Conservation (phyloP, 2,329 filamentous ascomycete genomes). For the Tolypocladium ovalisporum region DNA sequence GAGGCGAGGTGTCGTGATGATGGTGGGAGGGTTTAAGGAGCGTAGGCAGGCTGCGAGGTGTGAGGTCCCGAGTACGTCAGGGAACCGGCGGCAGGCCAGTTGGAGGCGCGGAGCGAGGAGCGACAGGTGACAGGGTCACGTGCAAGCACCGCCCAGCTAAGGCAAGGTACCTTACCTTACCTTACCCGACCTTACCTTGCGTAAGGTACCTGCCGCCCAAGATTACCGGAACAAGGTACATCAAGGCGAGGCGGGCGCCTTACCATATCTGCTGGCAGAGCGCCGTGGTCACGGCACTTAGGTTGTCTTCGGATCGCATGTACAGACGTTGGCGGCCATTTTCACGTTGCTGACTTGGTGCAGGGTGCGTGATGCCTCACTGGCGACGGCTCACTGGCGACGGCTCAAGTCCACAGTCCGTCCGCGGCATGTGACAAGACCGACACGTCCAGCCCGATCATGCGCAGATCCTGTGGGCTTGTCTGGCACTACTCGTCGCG, state of each 20-base stretch:
- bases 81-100: conserved; percentile 15
- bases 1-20: conserved; percentile 10
- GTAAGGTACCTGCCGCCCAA: no score
- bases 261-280: not conserved
- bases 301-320: not conserved
- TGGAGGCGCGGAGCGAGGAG: conserved; percentile 5
- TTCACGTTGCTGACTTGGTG: not conserved
- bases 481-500: not conserved
- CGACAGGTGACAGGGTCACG: conserved; percentile 1
- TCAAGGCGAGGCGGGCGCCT: not conserved
- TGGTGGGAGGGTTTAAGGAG: conserved; percentile 17
- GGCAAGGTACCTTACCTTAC: no score
- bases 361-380: not conserved
- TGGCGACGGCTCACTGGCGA: not conserved
- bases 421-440: not conserved
- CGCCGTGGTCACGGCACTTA: not conserved
- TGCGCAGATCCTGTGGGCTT: not conserved
- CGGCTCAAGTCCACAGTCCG: not conserved
- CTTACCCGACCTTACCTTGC: no score
- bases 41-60: conserved; percentile 9
- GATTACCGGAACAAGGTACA: not conserved
- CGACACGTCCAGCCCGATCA: not conserved
- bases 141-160: not conserved
- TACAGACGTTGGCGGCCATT: not conserved
- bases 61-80: conserved; percentile 24